Base-by-base conservation (phyloP, 148 eudicot genomes). In the Rhododendron molle region DNA sequence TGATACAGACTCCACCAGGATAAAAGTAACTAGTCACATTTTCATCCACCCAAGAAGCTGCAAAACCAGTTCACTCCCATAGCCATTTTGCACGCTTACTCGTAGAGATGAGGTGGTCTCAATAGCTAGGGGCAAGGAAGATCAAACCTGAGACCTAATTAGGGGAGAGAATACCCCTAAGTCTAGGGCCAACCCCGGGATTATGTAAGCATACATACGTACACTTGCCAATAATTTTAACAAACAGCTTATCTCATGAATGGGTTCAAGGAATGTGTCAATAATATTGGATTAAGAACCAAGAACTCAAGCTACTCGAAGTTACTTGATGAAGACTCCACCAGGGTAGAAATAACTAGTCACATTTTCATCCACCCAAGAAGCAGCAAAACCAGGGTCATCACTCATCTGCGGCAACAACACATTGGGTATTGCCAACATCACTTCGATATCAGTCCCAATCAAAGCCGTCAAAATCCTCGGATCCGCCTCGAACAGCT, bases 281-380 rank as follows among this genome's bases (percentile, higher is more conserved):
- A 32, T 36, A 79, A 50, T n/a, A 65, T 3, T 10, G 72, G 72
- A 65, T 65, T n/a, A 65, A 65, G 32, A 65, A 26, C 72, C 72
- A 65, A 65, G 72, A n/a, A 11, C 30, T 65, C 30, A 26, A 65
- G 72, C 11, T 65, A 87, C 87, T 84, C 47, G 90, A 65, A 65
- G 1, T 32, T 71, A 93, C 99, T 91, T 94, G 95, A 97, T 94
- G 82, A 93, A 88, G 69, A 95, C 96, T 79, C 98, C 99, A 58
- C 96, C 95, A 80, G 86, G 36, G 86, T 93, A 94, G 30, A 76
- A 40, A 85, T 93, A 95, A 81, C 83, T 73, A 14, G 98, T 90
- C 81, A 97, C 90, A 87, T 97, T 97, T 85, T 89, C 92, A 80
- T 95, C 98, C 20, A 97, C 98, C 99, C 99, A 97, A 76, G 89